Percentiles rank a stretch among this genome's conserved stretches.
phyloP scores from a whole-genome alignment of 768 basidiomycete species.

The Boletus barrowsii region DNA sequence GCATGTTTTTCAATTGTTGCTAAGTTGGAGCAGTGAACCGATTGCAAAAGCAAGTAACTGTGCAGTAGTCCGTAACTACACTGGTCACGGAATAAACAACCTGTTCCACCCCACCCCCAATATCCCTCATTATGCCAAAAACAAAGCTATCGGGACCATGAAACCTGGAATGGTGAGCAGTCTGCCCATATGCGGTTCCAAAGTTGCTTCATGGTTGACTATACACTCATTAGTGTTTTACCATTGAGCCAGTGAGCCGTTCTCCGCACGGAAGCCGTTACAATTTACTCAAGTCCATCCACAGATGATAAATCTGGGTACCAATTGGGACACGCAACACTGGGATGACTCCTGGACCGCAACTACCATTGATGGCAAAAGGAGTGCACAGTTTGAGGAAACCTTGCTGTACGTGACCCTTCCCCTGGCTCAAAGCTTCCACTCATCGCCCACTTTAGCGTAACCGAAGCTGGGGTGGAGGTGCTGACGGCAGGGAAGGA shows the following conservation, averaged over 20 bases:
- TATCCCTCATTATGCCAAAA: constrained; percentile 93
- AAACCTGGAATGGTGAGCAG: constrained; percentile 82
- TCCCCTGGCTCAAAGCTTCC: neutral
- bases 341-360: constrained; percentile 99
- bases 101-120: constrained; percentile 86
- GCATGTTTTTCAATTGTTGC: neutral
- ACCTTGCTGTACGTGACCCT: constrained; percentile 74
- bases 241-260: constrained; percentile 69
- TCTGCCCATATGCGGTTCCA: neutral
- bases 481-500: constrained; percentile 65
- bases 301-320: constrained; percentile 91
- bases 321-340: constrained; percentile 70
- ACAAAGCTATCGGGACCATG: constrained; percentile 91
- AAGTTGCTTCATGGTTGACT: constrained; percentile 5
- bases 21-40: constrained; percentile 59
- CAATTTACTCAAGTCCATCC: constrained; percentile 13
- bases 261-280: constrained; percentile 1
- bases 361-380: constrained; percentile 85
- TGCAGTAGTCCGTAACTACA: constrained; percentile 88
- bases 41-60: constrained; percentile 81
- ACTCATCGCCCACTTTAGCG: constrained; percentile 44
- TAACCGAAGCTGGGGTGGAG: constrained; percentile 90
- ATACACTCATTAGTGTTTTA: constrained; percentile 50
- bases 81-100: constrained; percentile 86
- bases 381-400: constrained; percentile 96